These are phyloP conservation scores for Carex kokanica DNA, from an alignment of 176 grass and related monocot species.

Conservation along the genomic window DNA sequence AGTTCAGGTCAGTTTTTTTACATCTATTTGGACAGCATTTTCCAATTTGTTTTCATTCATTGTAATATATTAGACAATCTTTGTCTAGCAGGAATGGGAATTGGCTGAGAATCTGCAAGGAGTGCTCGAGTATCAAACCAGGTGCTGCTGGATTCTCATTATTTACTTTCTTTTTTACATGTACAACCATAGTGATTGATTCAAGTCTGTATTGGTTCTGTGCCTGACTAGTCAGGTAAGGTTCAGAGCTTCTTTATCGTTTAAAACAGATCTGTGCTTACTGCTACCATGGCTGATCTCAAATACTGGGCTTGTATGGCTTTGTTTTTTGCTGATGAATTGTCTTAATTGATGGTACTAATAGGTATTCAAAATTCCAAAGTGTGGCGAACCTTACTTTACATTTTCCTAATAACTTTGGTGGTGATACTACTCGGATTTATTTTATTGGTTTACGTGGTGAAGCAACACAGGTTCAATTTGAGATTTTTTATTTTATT, in stretches of 20 bases:
- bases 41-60: not conserved
- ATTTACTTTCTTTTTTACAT: not conserved
- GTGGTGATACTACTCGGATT: constrained; percentile 86
- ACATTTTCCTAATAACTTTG: constrained; percentile 98
- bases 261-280: not conserved
- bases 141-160: constrained; percentile 35
- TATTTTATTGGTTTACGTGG: constrained; percentile 96
- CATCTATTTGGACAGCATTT: constrained; percentile 25
- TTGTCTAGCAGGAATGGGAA: constrained; percentile 83
- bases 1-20: constrained; percentile 57
- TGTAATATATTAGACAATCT: constrained; percentile 24
- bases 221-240: not conserved
- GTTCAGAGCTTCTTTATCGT: not conserved
- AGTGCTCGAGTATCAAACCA: constrained; percentile 94
- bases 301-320: not conserved
- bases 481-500: not conserved
- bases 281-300: not conserved
- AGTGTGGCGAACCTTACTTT: constrained; percentile 91
- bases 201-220: not conserved
- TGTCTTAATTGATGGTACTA: constrained; percentile 7
- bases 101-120: constrained; percentile 90
- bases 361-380: constrained; percentile 96
- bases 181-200: not conserved
- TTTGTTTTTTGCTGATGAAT: not conserved
- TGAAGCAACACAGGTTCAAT: constrained; percentile 88